These are phyloP conservation scores for Podochytrium sp. DNA, from an alignment of 192 early-diverging fungal genomes.

Conservation along the genomic window DNA sequence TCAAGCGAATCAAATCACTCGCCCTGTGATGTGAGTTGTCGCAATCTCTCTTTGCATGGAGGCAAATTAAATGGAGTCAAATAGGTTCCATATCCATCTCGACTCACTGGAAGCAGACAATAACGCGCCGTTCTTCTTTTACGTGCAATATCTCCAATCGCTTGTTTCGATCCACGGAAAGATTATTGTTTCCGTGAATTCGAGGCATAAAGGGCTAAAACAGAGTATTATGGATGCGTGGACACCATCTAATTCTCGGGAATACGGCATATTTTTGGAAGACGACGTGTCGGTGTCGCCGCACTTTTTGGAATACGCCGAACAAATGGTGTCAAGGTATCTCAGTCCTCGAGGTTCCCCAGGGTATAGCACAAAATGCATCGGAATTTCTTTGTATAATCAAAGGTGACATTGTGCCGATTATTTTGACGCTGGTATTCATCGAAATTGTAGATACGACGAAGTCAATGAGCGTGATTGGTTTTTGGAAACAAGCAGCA, in stretches of 20 bases:
- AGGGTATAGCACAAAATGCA: conserved; percentile 15
- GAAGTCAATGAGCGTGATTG: conserved; percentile 33
- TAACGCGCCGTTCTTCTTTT: conserved; percentile 19
- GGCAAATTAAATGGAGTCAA: too few relatives aligned
- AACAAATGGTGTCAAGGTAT: conserved; percentile 32
- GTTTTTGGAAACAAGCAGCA: background rate
- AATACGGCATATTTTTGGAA: conserved; percentile 39
- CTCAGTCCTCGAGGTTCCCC: conserved; percentile 15
- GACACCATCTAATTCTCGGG: conserved; percentile 8
- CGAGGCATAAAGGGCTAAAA: conserved; percentile 21
- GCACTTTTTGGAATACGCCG: conserved; percentile 38
- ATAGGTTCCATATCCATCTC: conserved; percentile 25
- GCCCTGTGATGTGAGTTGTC: conserved; percentile 9
- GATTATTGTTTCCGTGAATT: conserved; percentile 13
- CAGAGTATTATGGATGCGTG: conserved; percentile 36
- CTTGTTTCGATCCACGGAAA: conserved; percentile 22
- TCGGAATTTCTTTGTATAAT: conserved; percentile 35
- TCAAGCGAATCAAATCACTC: conserved; percentile 25
- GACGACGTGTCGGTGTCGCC: conserved; percentile 40
- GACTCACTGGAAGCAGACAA: conserved; percentile 25
- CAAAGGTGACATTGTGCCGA: background rate
- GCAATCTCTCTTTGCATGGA: too few relatives aligned
- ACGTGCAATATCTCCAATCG: conserved; percentile 23
- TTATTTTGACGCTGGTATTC: background rate
- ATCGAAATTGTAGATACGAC: conserved; percentile 2